Evolutionary conservation across 1,284 basidiomycete genomes (phyloP).

Genomic region (Termitomyces sp.): DNA sequence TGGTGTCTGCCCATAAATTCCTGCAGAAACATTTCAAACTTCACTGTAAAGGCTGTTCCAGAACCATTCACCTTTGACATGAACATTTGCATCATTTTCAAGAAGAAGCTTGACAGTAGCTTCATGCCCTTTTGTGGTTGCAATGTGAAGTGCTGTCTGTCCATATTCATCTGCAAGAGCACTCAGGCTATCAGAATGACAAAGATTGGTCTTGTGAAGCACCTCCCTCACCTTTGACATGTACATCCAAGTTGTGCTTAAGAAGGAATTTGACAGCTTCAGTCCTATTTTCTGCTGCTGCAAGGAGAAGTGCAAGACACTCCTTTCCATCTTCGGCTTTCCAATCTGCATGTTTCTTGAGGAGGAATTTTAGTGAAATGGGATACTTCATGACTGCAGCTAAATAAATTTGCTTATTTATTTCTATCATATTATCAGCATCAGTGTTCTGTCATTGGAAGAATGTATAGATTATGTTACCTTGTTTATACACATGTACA

Average conservation of each 20-base stretch:
- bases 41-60: background rate
- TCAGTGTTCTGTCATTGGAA: background rate
- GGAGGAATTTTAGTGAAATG: background rate
- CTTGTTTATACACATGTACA: background rate
- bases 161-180: background rate
- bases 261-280: background rate
- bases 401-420: background rate
- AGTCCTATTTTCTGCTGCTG: background rate
- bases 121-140: background rate
- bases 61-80: background rate
- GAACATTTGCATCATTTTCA: background rate
- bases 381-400: background rate
- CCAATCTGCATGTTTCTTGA: background rate
- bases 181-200: background rate
- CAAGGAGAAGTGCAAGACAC: background rate
- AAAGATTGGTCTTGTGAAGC: too few species aligned
- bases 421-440: background rate
- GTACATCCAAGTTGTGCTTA: background rate
- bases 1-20: background rate
- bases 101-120: background rate
- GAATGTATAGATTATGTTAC: background rate
- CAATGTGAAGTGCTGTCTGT: background rate
- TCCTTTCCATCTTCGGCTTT: background rate
- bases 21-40: background rate
- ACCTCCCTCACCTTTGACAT: background rate